Base-by-base conservation (phyloP, 75 land plant species). In the Pinus albicaulis region DNA sequence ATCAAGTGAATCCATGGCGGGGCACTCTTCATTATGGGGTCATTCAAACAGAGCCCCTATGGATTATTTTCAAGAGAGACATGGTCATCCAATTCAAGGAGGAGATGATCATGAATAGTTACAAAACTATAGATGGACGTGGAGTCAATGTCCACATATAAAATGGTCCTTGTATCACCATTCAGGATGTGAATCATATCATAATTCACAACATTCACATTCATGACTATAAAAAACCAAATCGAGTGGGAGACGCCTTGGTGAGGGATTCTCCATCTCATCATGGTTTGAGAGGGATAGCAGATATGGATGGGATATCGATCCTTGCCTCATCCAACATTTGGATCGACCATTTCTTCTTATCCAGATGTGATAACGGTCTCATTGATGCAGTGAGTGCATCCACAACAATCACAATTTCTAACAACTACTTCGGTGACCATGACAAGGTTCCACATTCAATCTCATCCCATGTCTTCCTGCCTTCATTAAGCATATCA, bases 281-380 rank as follows among this genome's bases (percentile, higher is more conserved):
- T 24, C 23, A 76, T 56, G 79, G 77, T 4, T 31, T 34, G 57
- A 59, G 85, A 10, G 52, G 56, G 23, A 55, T 26, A 26, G 55
- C 85, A 3, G 82, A 84, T 57, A 79, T 79, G 28, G 85, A 84
- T n/a, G 85, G 57, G 52, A 63, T 84, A 26, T 56, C 69, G 36
- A 73, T 84, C 60, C 64, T 80, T 44, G 82, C 66, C 1, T 80
- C 82, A 28, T 24, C 25, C 24, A 28, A 80, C 71, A 64, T 84
- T 48, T 84, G 85, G 82, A 62, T 80, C 23, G 82, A 80, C 64
- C 85, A 84, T 24, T 80, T 77, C 75, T 28, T 56, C 63, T 59
- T 84, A 17, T 70, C 82, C 7, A 41, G 44, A 12, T 66, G 73
- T 25, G 56, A 41, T 0, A 82, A 83, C 52, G 85, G 85, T 0